Base-by-base conservation (phyloP, 371 early-diverging fungal species). In the Dinochytrium kinnereticum region DNA sequence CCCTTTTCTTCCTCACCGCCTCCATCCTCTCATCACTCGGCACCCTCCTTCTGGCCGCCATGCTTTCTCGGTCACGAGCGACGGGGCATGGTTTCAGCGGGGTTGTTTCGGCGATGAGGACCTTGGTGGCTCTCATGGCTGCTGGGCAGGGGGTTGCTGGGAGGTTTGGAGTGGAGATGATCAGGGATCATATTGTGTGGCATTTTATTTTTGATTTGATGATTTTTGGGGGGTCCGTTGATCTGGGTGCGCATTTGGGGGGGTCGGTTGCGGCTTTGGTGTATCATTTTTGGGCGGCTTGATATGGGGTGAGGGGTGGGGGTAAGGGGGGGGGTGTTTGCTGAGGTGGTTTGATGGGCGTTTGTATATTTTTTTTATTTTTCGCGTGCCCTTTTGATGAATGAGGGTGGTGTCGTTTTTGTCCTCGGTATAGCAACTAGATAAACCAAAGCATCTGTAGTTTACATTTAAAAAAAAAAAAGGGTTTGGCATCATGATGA, bases 181-280 rank as follows among this genome's bases (percentile, higher is more conserved):
- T 69, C 15, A 13, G 70, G n/a, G 70, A 70, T 31, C 59, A 70
- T 59, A 28, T 70, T 26, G 61, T 59, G 2, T 51, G 17, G 57
- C 70, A 70, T 70, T 51, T 70, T 2, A n/a, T 70, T 3, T 17
- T 59, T 5, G 70, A 70, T 24, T 19, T 49, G 51, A n/a, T 70
- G 49, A 21, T 70, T 28, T 36, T 40, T 59, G 57, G 70, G 13
- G 59, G 31, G 3, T 33, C 34, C 17, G 13, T 70, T 34, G 70
- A 55, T 36, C 2, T 70, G 19, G 70, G 70, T 13, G 34, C 38
- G 30, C 59, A 40, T 55, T 13, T 59, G 1, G 70, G 70, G 1
- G 70, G 70, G 1, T 30, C 33, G 21, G 57, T 36, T 2, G 37
- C 70, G 3, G 70, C 70, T 2, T 38, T 70, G 59, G 2, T 70